Evolutionary conservation across 1,139 yeast genomes (phyloP).

Genomic region (Yamadazyma songkhlaensis): DNA sequence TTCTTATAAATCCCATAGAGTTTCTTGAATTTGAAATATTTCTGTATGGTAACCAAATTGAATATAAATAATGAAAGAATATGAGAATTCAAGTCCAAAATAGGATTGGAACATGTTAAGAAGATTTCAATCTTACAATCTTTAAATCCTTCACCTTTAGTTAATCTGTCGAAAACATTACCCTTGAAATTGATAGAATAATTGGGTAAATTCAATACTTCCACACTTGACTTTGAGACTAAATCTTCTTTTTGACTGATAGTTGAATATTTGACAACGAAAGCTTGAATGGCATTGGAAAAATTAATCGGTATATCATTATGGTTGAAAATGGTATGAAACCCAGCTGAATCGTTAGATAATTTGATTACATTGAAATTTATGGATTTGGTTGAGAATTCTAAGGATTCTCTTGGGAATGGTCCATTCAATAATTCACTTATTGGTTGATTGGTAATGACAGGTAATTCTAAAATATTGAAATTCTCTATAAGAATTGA

Average conservation of each 20-base stretch:
- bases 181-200: constrained; percentile 53
- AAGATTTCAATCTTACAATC: constrained; percentile 37
- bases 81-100: constrained; percentile 46
- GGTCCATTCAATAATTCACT: constrained; percentile 23
- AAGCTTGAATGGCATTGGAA: constrained; percentile 42
- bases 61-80: constrained; percentile 41
- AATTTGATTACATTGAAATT: constrained; percentile 34
- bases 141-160: constrained; percentile 34
- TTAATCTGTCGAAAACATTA: constrained; percentile 42
- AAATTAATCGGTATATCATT: constrained; percentile 54
- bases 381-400: constrained; percentile 26
- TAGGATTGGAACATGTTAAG: constrained; percentile 47
- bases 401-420: constrained; percentile 27
- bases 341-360: constrained; percentile 50
- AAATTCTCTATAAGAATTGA: constrained; percentile 33
- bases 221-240: constrained; percentile 21
- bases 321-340: constrained; percentile 48
- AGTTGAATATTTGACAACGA: constrained; percentile 30
- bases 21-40: constrained; percentile 26
- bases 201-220: constrained; percentile 52
- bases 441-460: constrained; percentile 28
- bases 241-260: constrained; percentile 13
- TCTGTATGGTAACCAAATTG: constrained; percentile 31
- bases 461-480: constrained; percentile 32
- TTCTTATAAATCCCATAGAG: constrained; percentile 14